These are phyloP conservation scores for Echria macrotheca DNA, from an alignment of 495 filamentous ascomycete genomes.

Conservation along the genomic window DNA sequence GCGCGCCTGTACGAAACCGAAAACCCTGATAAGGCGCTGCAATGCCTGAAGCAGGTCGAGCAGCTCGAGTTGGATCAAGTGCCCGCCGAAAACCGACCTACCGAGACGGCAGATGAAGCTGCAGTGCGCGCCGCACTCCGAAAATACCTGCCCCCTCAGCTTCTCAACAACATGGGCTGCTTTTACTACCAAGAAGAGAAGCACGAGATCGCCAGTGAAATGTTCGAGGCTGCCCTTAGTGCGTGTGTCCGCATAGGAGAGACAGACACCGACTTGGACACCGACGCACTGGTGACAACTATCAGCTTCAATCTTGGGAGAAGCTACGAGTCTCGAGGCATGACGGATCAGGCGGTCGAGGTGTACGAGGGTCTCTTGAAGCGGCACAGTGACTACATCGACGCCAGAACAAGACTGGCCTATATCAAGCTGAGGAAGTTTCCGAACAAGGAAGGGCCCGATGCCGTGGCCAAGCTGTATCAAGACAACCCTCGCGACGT, in stretches of 20 bases:
- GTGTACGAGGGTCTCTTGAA: constrained; percentile 79
- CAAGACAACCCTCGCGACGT: constrained; percentile 73
- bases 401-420: constrained; percentile 78
- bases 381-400: constrained; percentile 83
- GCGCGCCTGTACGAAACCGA: constrained; percentile 83
- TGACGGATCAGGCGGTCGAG: constrained; percentile 74
- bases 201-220: constrained; percentile 68
- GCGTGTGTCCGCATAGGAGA: constrained; percentile 74
- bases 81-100: constrained; percentile 59
- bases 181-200: constrained; percentile 87
- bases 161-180: constrained; percentile 95
- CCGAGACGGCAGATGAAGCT: constrained; percentile 56
- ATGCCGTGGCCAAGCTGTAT: constrained; percentile 74
- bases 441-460: constrained; percentile 79
- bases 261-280: constrained; percentile 64
- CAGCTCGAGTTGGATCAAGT: constrained; percentile 75
- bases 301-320: constrained; percentile 95
- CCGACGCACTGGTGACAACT: constrained; percentile 83
- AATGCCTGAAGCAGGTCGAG: constrained; percentile 86
- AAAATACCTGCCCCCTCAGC: constrained; percentile 74
- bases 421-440: constrained; percentile 84
- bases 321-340: constrained; percentile 82
- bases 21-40: constrained; percentile 80
- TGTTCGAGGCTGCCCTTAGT: constrained; percentile 83
- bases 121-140: constrained; percentile 55